Base-by-base conservation (phyloP, 2,329 filamentous ascomycete species). In the Reticulascus tulasneorum region DNA sequence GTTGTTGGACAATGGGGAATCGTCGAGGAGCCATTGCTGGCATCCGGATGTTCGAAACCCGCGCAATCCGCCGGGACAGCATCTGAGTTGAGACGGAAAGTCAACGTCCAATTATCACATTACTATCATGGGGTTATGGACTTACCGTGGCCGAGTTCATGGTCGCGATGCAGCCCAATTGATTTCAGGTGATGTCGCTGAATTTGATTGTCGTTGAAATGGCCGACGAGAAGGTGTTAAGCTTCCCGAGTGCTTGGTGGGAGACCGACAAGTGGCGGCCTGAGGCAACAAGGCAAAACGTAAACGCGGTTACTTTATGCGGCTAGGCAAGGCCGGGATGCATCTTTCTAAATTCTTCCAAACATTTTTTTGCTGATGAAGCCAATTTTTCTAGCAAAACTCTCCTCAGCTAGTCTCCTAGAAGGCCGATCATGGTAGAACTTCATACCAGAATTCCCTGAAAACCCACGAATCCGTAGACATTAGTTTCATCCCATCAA, bases 1-100 rank as follows among this genome's bases (percentile, higher is more conserved):
- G 74, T 51, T 71, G 71, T 54, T 82, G 77, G 44, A 70, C 55
- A 43, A 71, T 60, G 34, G 76, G 69, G 21, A 75, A 59, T 55
- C 67, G 67, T 58, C 67, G 68, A 51, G 63, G 56, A 46, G 66
- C 62, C 41, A 66, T 59, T 35, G 70, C 58, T 45, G 65, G 56
- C 40, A 60, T 64, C 54, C 67, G 66, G 50, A 59, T 52, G 50
- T 60, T 59, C 49, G 59, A 63, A 49, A 60, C 68, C 64, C 73
- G 72, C 52, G 63, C 68, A 60, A 82, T 64, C 66, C 73, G 73
- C 63, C 71, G 70, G 48, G 71, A 66, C 58, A 82, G 69, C 78
- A 82, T 82, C 77, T 82, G 53, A 11, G 32, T 11, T 6, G 19
- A 5, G 21, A 7, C 12, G 35, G 18, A 9, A 30, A 3, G 23